Conservation (phyloP, 352 stramenopile genomes). For the Lagenidium giganteum region DNA sequence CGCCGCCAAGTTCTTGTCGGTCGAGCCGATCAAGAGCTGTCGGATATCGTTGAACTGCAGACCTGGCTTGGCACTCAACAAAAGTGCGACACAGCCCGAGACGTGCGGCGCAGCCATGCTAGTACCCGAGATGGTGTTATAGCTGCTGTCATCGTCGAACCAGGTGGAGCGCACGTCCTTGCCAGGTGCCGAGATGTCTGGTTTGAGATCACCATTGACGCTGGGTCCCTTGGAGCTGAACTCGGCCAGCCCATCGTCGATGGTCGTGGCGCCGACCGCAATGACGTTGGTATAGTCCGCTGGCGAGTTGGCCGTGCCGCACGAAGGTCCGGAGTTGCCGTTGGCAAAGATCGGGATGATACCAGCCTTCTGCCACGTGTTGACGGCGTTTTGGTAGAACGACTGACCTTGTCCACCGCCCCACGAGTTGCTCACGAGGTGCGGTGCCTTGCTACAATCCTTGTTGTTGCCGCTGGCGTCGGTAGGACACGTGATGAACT, state of each 20-base stretch:
- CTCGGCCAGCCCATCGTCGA: constrained; percentile 6
- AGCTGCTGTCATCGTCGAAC: constrained; percentile 5
- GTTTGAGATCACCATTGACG: constrained; percentile 15
- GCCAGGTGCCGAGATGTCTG: constrained; percentile 17
- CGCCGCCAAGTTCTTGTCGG: background rate
- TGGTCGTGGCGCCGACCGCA: constrained; percentile 16
- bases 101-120: constrained; percentile 30
- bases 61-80: constrained; percentile 12
- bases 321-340: constrained; percentile 19
- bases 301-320: constrained; percentile 10
- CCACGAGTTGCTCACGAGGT: constrained; percentile 26
- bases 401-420: constrained; percentile 6
- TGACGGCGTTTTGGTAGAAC: constrained; percentile 9
- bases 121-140: constrained; percentile 22
- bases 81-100: constrained; percentile 19
- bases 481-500: constrained; percentile 27
- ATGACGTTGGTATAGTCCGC: constrained; percentile 23
- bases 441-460: constrained; percentile 17
- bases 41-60: constrained; percentile 8
- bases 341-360: constrained; percentile 24
- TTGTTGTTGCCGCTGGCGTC: constrained; percentile 2
- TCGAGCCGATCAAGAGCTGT: no score
- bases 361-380: constrained; percentile 16
- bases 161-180: constrained; percentile 7
- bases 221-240: constrained; percentile 18